A percentile compares a stretch with the other conserved stretches of the same genome.
These are phyloP conservation scores for Podospora anserina DNA, from an alignment of 495 filamentous ascomycete genomes.

Conservation along the genomic window DNA sequence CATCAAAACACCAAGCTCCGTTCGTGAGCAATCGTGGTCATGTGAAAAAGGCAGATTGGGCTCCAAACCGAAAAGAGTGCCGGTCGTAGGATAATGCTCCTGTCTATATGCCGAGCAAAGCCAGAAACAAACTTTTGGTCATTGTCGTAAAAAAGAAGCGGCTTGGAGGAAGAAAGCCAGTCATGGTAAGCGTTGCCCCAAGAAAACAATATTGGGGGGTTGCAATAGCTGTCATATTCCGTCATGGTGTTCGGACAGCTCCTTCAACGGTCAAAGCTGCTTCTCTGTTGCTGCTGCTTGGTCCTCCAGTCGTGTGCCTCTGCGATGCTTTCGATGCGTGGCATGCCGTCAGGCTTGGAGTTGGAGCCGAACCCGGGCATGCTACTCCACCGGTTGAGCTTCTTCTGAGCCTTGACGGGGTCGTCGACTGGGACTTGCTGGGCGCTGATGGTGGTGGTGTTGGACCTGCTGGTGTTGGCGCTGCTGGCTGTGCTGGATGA, in stretches of 20 bases:
- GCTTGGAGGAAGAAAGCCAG: background rate
- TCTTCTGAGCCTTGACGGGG: constrained; percentile 31
- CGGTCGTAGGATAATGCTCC: constrained; percentile 12
- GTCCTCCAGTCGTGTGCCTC: constrained; percentile 17
- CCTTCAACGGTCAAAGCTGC: constrained; percentile 17
- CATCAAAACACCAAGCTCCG: background rate
- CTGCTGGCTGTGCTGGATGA: constrained; percentile 40
- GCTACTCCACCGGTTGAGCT: constrained; percentile 44
- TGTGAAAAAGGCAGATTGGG: background rate
- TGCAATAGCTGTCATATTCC: background rate
- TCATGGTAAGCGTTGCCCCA: background rate
- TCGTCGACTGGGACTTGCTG: background rate
- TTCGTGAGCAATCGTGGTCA: background rate
- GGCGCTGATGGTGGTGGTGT: constrained; percentile 12
- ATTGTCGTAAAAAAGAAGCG: constrained; percentile 12
- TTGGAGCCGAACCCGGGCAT: constrained; percentile 48
- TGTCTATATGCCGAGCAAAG: constrained; percentile 10
- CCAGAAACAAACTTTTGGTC: constrained; percentile 13
- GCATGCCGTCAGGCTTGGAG: constrained; percentile 15
- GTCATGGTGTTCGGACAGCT: background rate
- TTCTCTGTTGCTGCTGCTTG: constrained; percentile 1
- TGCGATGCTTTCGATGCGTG: constrained; percentile 12
- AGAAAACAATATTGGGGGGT: background rate
- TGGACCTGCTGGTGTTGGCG: constrained; percentile 21
- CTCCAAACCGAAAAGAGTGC: background rate